These are phyloP conservation scores for Cladosporium sp. DNA, from an alignment of 2,329 filamentous ascomycete genomes.

Conservation along the genomic window DNA sequence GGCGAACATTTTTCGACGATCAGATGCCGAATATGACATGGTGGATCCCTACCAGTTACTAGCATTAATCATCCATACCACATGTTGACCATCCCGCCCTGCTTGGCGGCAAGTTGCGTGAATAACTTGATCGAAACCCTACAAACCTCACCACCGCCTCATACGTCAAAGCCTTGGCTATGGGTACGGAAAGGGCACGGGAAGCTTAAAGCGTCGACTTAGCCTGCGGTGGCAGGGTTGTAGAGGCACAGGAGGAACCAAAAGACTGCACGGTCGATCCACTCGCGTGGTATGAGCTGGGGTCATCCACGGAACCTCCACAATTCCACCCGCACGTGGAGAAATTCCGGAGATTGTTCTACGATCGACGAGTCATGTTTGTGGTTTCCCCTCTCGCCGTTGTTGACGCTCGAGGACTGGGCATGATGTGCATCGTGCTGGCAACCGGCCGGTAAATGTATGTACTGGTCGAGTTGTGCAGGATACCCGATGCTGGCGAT, in stretches of 20 bases:
- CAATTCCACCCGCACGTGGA: slow-evolving; percentile 15
- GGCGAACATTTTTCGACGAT: slow-evolving; percentile 1
- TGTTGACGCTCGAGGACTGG: neutral
- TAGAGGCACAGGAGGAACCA: neutral
- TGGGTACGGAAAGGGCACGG: neutral
- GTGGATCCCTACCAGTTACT: neutral
- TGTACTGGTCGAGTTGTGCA: neutral
- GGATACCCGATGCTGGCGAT: neutral
- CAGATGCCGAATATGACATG: slow-evolving; percentile 15
- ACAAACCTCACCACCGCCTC: slow-evolving; percentile 9
- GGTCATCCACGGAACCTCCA: neutral
- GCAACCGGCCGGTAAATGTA: slow-evolving; percentile 1
- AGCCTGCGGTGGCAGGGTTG: neutral
- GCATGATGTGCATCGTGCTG: neutral
- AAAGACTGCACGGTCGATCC: neutral
- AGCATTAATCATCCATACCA: slow-evolving; percentile 13
- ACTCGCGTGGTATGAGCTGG: slow-evolving; percentile 18
- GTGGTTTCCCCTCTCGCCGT: neutral
- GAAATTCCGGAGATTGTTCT: slow-evolving; percentile 6
- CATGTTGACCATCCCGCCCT: slow-evolving; percentile 2
- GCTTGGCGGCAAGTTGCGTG: slow-evolving; percentile 15
- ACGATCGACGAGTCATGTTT: slow-evolving; percentile 9
- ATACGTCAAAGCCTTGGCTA: slow-evolving; percentile 14
- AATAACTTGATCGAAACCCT: slow-evolving; percentile 12
- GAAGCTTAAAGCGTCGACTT: slow-evolving; percentile 3